Percentiles rank a stretch among this genome's conserved stretches.
phyloP scores from a whole-genome alignment of 1,284 basidiomycete species.

The Ceratobasidium papillatum region DNA sequence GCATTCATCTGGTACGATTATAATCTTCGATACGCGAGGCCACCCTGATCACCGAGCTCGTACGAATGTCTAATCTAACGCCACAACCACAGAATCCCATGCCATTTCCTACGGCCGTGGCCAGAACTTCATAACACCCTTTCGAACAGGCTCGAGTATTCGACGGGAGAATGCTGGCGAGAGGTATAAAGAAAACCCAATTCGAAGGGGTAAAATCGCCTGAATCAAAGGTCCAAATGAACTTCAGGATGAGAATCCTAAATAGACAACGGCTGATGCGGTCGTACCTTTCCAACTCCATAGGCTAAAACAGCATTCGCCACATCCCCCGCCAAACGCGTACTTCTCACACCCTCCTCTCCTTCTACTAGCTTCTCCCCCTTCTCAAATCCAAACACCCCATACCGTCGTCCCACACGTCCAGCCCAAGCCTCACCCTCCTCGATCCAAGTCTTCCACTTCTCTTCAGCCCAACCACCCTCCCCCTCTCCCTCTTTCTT shows the following conservation, averaged over 20 bases:
- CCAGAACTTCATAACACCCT: neutral
- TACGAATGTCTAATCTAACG: no score
- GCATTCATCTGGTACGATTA: no score
- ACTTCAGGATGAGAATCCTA: neutral
- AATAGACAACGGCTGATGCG: no score
- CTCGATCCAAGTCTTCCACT: constrained; percentile 66
- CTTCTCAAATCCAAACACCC: constrained; percentile 81
- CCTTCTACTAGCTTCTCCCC: constrained; percentile 41
- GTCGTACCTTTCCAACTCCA: constrained; percentile 79
- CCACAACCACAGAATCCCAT: no score
- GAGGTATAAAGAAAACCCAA: constrained; percentile 77
- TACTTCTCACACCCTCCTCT: no score
- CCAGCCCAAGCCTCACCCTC: constrained; percentile 79
- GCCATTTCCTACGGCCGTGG: no score
- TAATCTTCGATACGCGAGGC: no score
- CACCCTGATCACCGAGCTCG: no score
- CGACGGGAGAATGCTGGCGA: constrained; percentile 77
- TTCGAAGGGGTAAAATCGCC: constrained; percentile 80
- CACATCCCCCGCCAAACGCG: constrained; percentile 68
- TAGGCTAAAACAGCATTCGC: constrained; percentile 86
- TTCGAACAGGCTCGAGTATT: constrained; percentile 67
- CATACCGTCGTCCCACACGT: constrained; percentile 79
- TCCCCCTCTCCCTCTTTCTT: neutral
- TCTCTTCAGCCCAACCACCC: constrained; percentile 56
- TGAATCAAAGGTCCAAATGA: constrained; percentile 50